Evolutionary conservation across 305 asterid species (phyloP).

Genomic region (Solanum hybrid): DNA sequence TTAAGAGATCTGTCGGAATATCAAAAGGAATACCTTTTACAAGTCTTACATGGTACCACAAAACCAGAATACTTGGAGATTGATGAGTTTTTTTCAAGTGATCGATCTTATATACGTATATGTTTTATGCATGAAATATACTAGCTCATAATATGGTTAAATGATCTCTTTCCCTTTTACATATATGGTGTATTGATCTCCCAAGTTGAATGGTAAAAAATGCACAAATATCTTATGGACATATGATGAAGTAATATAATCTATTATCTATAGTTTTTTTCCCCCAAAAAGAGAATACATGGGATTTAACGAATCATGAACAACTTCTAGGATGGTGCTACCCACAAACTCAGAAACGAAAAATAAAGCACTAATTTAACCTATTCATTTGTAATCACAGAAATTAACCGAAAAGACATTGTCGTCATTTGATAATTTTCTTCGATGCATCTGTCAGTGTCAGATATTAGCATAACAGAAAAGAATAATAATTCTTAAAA

Average conservation of each 20-base stretch:
- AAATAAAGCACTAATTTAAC: not conserved
- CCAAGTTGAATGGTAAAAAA: not conserved
- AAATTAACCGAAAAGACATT: not conserved
- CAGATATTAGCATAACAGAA: not conserved
- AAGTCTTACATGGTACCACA: not conserved
- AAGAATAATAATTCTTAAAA: not conserved
- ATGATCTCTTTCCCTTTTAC: not conserved
- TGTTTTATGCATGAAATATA: not conserved
- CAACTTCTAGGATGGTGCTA: not conserved
- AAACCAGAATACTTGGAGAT: not conserved
- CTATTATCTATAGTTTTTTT: too few species aligned
- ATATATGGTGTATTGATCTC: not conserved
- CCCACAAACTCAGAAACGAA: not conserved
- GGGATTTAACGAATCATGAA: not conserved
- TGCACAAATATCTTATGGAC: not conserved
- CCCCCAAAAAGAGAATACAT: not conserved
- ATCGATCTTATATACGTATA: not conserved
- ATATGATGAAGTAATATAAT: too few species aligned
- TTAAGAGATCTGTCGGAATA: not conserved
- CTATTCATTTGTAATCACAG: not conserved
- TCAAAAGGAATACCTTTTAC: not conserved
- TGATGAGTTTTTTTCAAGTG: too few species aligned
- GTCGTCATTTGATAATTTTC: not conserved
- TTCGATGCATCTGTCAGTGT: not conserved
- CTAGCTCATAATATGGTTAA: not conserved